A percentile compares a stretch with the other conserved stretches of the same genome.
These are phyloP conservation scores for Lomentospora prolificans DNA, from an alignment of 2,329 filamentous ascomycete genomes.

Conservation along the genomic window DNA sequence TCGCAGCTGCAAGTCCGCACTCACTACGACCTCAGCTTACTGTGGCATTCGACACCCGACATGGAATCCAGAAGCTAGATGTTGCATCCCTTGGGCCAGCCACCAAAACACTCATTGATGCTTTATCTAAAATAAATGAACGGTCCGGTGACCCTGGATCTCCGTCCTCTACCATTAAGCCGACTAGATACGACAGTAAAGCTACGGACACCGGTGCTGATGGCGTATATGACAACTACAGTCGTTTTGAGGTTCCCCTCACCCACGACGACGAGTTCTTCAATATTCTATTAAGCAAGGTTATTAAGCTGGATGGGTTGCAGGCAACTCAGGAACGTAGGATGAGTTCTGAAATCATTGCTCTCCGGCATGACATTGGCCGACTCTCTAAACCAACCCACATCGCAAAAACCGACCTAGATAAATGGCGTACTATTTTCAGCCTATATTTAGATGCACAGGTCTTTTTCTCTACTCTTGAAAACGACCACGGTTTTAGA, in stretches of 20 bases:
- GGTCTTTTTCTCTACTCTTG: slow-evolving; percentile 73
- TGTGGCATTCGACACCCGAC: slow-evolving; percentile 48
- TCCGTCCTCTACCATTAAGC: neutral
- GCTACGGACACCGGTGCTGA: neutral
- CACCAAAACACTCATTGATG: slow-evolving; percentile 53
- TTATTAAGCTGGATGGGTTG: slow-evolving; percentile 58
- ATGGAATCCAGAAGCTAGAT: slow-evolving; percentile 30
- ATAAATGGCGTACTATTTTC: slow-evolving; percentile 72
- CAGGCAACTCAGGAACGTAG: slow-evolving; percentile 56
- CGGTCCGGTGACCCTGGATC: slow-evolving; percentile 17
- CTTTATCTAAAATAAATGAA: slow-evolving; percentile 37
- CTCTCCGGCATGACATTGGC: slow-evolving; percentile 55
- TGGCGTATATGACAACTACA: neutral
- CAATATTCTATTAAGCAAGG: slow-evolving; percentile 60
- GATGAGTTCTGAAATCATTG: slow-evolving; percentile 52
- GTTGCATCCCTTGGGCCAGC: slow-evolving; percentile 58
- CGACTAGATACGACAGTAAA: neutral
- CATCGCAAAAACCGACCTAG: slow-evolving; percentile 56
- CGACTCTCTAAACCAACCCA: slow-evolving; percentile 53
- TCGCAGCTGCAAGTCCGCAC: slow-evolving; percentile 27
- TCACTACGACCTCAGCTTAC: slow-evolving; percentile 58
- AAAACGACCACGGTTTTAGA: slow-evolving; percentile 59
- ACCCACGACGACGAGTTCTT: slow-evolving; percentile 76
- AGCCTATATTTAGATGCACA: slow-evolving; percentile 70
- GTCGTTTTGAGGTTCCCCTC: slow-evolving; percentile 60